A percentile compares a stretch with the other conserved stretches of the same genome.
Evolutionary conservation across 2,329 filamentous ascomycete genomes (phyloP).

Genomic region (Verticillium klebahnii): DNA sequence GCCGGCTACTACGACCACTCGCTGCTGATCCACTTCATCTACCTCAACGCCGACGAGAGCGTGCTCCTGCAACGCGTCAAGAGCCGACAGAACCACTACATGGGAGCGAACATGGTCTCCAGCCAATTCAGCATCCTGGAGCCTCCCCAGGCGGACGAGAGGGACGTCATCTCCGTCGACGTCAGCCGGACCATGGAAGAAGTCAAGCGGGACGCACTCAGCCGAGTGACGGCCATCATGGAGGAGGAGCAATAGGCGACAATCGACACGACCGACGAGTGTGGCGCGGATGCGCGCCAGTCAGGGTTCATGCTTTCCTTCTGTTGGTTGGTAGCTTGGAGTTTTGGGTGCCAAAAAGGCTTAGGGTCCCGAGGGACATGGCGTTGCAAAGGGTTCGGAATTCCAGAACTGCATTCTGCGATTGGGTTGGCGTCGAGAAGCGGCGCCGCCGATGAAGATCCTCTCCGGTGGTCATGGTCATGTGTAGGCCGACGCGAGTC

Average conservation of each 20-base stretch:
- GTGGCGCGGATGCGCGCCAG: neutral
- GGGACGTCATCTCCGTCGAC: constrained; percentile 68
- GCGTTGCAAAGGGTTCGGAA: neutral
- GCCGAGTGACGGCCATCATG: constrained; percentile 51
- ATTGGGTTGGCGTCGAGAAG: neutral
- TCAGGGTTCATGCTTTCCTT: neutral
- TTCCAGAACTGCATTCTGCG: neutral
- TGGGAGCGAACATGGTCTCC: constrained; percentile 92
- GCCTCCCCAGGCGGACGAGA: constrained; percentile 66
- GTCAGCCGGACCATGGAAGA: constrained; percentile 54
- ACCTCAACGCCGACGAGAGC: constrained; percentile 73
- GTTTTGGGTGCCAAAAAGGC: neutral
- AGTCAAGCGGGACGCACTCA: constrained; percentile 57
- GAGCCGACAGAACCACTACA: constrained; percentile 78
- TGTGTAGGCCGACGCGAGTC: neutral
- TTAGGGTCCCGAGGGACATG: neutral
- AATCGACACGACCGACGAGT: neutral
- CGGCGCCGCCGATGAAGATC: neutral
- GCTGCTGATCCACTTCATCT: constrained; percentile 87
- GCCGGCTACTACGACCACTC: constrained; percentile 70
- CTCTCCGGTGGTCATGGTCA: neutral
- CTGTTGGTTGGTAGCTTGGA: neutral
- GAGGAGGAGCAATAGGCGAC: constrained; percentile 21
- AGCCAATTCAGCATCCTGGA: constrained; percentile 90
- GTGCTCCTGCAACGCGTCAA: constrained; percentile 72